Conservation (phyloP, 2,329 filamentous ascomycete species). For the Aspergillus versicolor region DNA sequence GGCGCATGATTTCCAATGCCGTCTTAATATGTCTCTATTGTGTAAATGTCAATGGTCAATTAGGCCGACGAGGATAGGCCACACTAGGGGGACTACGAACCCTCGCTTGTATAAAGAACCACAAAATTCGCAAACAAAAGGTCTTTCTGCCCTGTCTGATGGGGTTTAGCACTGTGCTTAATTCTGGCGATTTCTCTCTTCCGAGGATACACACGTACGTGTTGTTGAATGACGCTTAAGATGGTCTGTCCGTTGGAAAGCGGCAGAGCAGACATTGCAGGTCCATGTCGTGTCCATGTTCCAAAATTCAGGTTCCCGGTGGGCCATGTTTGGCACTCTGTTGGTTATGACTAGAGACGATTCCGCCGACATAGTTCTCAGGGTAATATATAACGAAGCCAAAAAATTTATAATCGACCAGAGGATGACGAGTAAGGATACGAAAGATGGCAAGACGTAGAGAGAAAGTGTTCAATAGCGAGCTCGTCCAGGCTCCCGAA, state of each 20-base stretch:
- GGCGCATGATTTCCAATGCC: conserved; percentile 31
- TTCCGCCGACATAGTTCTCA: background rate
- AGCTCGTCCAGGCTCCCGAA: background rate
- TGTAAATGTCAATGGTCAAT: background rate
- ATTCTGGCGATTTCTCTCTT: background rate
- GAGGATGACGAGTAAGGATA: background rate
- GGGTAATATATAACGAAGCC: background rate
- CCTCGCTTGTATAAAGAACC: conserved; percentile 26
- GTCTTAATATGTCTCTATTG: conserved; percentile 25
- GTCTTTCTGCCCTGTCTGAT: conserved; percentile 22
- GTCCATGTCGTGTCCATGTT: conserved; percentile 15
- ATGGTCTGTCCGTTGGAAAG: conserved; percentile 28
- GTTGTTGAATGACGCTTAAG: conserved; percentile 25
- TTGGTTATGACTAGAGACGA: background rate
- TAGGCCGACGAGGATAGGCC: background rate
- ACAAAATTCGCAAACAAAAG: conserved; percentile 26
- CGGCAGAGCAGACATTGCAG: conserved; percentile 25
- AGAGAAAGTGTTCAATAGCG: background rate
- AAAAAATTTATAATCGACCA: background rate
- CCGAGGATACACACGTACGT: conserved; percentile 19
- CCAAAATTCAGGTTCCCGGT: background rate
- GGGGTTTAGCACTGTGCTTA: background rate
- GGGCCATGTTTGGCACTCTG: background rate
- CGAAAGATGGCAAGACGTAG: background rate
- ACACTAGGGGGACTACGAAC: conserved; percentile 15